Evolutionary conservation across 305 asterid genomes (phyloP).

Genomic region (Rubia occidens): DNA sequence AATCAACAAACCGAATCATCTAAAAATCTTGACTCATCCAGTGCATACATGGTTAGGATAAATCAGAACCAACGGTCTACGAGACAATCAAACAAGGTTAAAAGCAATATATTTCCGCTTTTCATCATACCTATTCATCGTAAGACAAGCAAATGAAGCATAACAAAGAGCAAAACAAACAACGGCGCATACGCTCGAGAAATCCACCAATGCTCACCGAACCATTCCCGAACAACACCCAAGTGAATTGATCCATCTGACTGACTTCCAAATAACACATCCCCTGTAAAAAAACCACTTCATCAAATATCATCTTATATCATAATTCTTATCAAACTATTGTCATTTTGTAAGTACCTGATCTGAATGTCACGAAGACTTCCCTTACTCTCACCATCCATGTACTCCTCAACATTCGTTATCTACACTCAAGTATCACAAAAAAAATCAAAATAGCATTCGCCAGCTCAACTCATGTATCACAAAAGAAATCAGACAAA

Average conservation of each 20-base stretch:
- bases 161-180: conserved; percentile 23
- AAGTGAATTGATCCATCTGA: conserved; percentile 65
- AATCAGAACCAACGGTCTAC: background rate
- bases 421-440: too few relatives aligned
- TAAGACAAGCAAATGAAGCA: conserved; percentile 62
- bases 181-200: conserved; percentile 63
- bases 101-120: background rate
- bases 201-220: conserved; percentile 88
- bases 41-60: background rate
- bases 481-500: too few relatives aligned
- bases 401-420: too few relatives aligned
- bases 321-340: background rate
- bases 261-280: conserved; percentile 75
- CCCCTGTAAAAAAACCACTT: conserved; percentile 38
- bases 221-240: conserved; percentile 90
- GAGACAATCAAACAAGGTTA: background rate
- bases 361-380: too few relatives aligned
- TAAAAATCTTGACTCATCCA: too few relatives aligned
- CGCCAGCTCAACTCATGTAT: too few relatives aligned
- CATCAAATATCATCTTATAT: background rate
- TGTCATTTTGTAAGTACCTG: too few relatives aligned
- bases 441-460: too few relatives aligned
- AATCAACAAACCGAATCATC: too few relatives aligned
- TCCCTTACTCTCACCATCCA: too few relatives aligned
- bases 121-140: conserved; percentile 69